Evolutionary conservation across 2,329 filamentous ascomycete species (phyloP).

Genomic region (Blumeria hordei): DNA sequence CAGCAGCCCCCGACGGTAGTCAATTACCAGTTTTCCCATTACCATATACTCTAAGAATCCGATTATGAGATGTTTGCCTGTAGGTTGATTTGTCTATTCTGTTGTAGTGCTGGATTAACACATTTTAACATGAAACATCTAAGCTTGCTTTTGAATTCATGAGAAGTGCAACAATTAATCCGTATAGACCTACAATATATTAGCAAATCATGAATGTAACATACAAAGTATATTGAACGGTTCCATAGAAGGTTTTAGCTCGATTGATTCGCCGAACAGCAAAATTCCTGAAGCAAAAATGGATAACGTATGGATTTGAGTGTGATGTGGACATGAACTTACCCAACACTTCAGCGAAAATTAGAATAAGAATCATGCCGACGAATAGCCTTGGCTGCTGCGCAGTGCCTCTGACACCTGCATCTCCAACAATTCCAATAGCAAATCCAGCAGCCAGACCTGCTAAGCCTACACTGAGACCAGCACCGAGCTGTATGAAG

Average conservation of each 20-base stretch:
- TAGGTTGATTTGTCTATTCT: neutral
- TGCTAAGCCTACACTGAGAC: constrained; percentile 58
- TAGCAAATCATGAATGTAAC: constrained; percentile 6
- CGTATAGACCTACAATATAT: constrained; percentile 59
- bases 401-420: constrained; percentile 67
- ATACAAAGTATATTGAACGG: too few relatives aligned
- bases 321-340: constrained; percentile 8
- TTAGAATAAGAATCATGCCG: constrained; percentile 63
- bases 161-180: constrained; percentile 90
- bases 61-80: too few relatives aligned
- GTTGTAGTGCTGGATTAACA: neutral
- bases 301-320: too few relatives aligned
- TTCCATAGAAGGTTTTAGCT: neutral
- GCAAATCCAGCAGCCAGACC: constrained; percentile 69
- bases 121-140: constrained; percentile 33
- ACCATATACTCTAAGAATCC: too few relatives aligned
- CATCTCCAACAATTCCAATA: constrained; percentile 72
- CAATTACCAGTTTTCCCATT: too few relatives aligned
- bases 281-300: too few relatives aligned
- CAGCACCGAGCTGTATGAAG: constrained; percentile 69
- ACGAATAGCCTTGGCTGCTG: constrained; percentile 45
- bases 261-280: too few relatives aligned
- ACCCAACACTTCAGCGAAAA: constrained; percentile 74
- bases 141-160: constrained; percentile 88
- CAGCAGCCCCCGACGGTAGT: too few relatives aligned